A percentile compares a stretch with the other conserved stretches of the same genome.
phyloP scores from a whole-genome alignment of 495 filamentous ascomycete genomes.

The Hypoxylon subgilvum region DNA sequence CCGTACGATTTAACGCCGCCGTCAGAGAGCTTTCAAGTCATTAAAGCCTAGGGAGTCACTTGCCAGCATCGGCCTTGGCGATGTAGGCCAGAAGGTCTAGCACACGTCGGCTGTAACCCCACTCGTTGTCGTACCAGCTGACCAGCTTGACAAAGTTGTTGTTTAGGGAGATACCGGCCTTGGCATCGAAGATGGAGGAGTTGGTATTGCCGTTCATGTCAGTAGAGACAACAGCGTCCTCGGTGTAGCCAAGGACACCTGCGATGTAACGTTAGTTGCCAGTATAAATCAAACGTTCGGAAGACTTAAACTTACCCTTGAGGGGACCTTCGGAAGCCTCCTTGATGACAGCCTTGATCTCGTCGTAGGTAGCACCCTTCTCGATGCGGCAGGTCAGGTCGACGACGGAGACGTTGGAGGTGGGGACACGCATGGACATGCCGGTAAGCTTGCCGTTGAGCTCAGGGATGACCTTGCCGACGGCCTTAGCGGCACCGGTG shows the following conservation, averaged over 20 bases:
- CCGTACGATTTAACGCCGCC: constrained; percentile 21
- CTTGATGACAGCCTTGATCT: constrained; percentile 94
- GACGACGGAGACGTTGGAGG: constrained; percentile 98
- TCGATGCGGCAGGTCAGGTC: constrained; percentile 93
- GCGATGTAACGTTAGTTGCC: constrained; percentile 42
- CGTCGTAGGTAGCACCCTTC: constrained; percentile 86
- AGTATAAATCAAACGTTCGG: not conserved
- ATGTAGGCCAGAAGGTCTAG: constrained; percentile 94
- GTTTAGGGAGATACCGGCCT: constrained; percentile 98
- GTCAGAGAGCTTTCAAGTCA: constrained; percentile 41
- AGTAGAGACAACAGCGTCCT: constrained; percentile 94
- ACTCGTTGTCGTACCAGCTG: constrained; percentile 90
- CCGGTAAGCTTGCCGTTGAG: constrained; percentile 99
- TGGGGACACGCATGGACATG: constrained; percentile 99
- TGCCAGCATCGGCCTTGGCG: constrained; percentile 76
- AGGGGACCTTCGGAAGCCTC: constrained; percentile 80
- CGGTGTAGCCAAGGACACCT: constrained; percentile 93
- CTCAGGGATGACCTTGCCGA: constrained; percentile 97
- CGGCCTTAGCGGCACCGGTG: constrained; percentile 99
- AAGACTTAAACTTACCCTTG: constrained; percentile 69
- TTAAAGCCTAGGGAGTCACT: constrained; percentile 66
- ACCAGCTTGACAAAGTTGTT: constrained; percentile 98
- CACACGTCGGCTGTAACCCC: constrained; percentile 98
- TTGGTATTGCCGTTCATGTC: constrained; percentile 88
- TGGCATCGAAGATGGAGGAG: constrained; percentile 99